Conservation (phyloP, 2,329 filamentous ascomycete species). For the Paracoccidioides brasiliensis region DNA sequence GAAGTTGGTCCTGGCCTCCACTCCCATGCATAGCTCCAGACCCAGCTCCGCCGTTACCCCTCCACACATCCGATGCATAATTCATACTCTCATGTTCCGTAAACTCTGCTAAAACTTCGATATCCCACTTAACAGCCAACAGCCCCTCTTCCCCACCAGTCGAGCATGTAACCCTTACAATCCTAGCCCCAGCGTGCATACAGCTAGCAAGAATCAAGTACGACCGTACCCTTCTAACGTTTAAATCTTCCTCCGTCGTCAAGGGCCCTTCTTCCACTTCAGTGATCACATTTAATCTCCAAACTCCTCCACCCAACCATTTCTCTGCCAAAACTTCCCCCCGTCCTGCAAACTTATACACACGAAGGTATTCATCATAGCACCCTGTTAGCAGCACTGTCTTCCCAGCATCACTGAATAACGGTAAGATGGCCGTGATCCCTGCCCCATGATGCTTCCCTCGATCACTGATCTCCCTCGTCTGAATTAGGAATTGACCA, state of each 20-base stretch:
- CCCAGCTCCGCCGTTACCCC: slow-evolving; percentile 7
- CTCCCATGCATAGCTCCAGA: background rate
- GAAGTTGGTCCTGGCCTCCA: background rate
- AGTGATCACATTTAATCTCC: slow-evolving; percentile 55
- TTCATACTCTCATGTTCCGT: slow-evolving; percentile 91
- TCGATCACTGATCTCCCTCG: slow-evolving; percentile 29
- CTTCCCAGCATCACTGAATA: slow-evolving; percentile 39
- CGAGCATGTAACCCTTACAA: slow-evolving; percentile 39
- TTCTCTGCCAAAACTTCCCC: slow-evolving; percentile 45
- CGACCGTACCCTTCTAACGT: slow-evolving; percentile 7
- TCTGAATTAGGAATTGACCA: background rate
- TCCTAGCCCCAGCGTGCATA: slow-evolving; percentile 74
- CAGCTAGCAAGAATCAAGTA: slow-evolving; percentile 66
- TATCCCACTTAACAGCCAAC: slow-evolving; percentile 39
- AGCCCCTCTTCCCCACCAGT: slow-evolving; percentile 21
- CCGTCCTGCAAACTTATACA: slow-evolving; percentile 33
- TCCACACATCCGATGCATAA: slow-evolving; percentile 59
- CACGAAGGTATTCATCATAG: slow-evolving; percentile 73
- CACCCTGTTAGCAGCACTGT: slow-evolving; percentile 68
- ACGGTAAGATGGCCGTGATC: slow-evolving; percentile 71
- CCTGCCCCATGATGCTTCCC: slow-evolving; percentile 60
- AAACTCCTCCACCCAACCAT: slow-evolving; percentile 68
- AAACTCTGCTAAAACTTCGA: slow-evolving; percentile 57
- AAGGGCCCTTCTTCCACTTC: slow-evolving; percentile 7
- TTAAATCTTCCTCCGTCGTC: background rate